Evolutionary conservation across 805 yeast species (phyloP).

Genomic region (Wickerhamiella siamensis): DNA sequence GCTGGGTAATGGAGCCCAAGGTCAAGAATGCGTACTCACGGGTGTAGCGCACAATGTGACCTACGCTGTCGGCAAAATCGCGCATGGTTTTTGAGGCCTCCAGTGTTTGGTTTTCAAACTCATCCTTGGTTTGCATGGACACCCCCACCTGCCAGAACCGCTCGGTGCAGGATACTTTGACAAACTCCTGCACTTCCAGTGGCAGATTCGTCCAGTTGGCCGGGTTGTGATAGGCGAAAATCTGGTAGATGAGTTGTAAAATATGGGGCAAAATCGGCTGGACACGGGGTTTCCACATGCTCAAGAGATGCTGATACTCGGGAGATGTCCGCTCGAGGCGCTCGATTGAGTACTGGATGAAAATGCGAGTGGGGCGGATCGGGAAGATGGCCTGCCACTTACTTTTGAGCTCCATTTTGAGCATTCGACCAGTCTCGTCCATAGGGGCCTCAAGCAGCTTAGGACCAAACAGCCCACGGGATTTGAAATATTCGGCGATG

Average conservation of each 20-base stretch:
- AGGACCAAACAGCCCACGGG: conserved; percentile 61
- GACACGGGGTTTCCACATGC: conserved; percentile 85
- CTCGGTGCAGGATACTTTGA: conserved; percentile 77
- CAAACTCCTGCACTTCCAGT: conserved; percentile 79
- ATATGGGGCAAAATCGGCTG: conserved; percentile 86
- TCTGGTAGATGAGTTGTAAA: conserved; percentile 71
- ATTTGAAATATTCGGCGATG: conserved; percentile 80
- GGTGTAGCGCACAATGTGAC: conserved; percentile 88
- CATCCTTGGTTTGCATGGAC: conserved; percentile 83
- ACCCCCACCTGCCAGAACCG: conserved; percentile 99
- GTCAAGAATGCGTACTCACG: conserved; percentile 90
- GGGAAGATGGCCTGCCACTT: conserved; percentile 94
- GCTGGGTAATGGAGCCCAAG: conserved; percentile 72
- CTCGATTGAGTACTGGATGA: conserved; percentile 90
- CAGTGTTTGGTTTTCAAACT: conserved; percentile 84
- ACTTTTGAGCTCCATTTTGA: conserved; percentile 67
- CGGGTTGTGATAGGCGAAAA: conserved; percentile 90
- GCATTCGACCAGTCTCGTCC: conserved; percentile 73
- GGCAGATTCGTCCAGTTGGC: conserved; percentile 83
- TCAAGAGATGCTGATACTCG: conserved; percentile 54
- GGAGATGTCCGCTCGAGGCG: conserved; percentile 66
- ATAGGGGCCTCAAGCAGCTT: conserved; percentile 64
- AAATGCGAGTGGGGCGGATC: conserved; percentile 85
- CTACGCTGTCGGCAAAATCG: conserved; percentile 96
- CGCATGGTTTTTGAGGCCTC: conserved; percentile 86